These are phyloP conservation scores for Pestalotiopsis sp. DNA, from an alignment of 2,329 filamentous ascomycete genomes.

Conservation along the genomic window DNA sequence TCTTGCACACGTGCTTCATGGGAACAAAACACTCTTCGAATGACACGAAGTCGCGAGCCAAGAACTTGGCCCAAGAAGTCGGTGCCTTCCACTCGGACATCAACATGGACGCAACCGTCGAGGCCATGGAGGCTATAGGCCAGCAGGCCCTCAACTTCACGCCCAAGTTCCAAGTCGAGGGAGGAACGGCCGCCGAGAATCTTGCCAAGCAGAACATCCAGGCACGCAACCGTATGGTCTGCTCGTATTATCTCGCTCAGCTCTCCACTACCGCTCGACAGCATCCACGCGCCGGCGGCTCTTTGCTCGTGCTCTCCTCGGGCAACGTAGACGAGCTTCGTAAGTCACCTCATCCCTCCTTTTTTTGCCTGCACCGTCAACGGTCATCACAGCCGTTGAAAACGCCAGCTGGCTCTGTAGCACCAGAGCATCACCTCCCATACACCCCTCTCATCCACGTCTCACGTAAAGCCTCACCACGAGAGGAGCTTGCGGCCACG, in stretches of 20 bases:
- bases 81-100: background rate
- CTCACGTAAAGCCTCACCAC: no score
- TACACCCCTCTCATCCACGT: no score
- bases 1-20: background rate
- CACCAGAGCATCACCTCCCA: background rate
- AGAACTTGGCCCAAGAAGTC: background rate
- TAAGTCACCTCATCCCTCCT: background rate
- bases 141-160: background rate
- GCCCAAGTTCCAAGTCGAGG: background rate
- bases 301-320: background rate
- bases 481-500: background rate
- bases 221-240: conserved; percentile 1
- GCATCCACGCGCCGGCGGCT: background rate
- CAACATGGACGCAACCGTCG: background rate
- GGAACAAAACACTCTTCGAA: background rate
- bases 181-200: background rate
- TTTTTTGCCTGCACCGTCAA: background rate
- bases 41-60: background rate
- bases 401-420: background rate
- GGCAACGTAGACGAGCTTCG: background rate
- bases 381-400: background rate
- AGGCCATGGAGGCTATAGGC: background rate
- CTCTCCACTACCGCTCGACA: background rate
- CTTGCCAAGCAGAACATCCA: conserved; percentile 2
- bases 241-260: background rate